Percentiles rank a stretch among this genome's conserved stretches.
Evolutionary conservation across 73 alveolate genomes (phyloP).

Genomic region (Paraurostyla sp.): DNA sequence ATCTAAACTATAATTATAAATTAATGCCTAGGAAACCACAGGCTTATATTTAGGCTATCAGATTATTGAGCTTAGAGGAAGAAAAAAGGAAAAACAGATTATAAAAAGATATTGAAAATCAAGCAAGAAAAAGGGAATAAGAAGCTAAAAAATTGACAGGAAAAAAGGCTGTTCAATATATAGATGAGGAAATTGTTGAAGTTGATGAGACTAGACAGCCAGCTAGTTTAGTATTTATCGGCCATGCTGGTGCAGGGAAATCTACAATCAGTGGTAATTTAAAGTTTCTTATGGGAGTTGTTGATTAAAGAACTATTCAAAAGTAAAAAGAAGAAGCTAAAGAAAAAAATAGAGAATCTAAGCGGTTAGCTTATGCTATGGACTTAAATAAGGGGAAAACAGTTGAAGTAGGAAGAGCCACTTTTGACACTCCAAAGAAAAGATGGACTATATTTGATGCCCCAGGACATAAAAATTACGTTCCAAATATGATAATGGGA

Average conservation of each 20-base stretch:
- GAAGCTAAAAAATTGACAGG: slow-evolving; percentile 59
- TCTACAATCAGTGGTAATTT: slow-evolving; percentile 97
- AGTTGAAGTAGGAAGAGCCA: slow-evolving; percentile 99
- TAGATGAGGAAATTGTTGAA: slow-evolving; percentile 80
- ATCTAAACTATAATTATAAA: neutral
- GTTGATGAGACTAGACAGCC: slow-evolving; percentile 96
- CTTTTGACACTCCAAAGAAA: slow-evolving; percentile 93
- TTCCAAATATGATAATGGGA: slow-evolving; percentile 99
- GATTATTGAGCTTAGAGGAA: neutral
- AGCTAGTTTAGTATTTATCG: slow-evolving; percentile 95
- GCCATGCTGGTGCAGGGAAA: slow-evolving; percentile 99
- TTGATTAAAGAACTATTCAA: slow-evolving; percentile 96
- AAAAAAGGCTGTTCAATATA: slow-evolving; percentile 15
- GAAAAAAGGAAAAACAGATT: slow-evolving; percentile 37
- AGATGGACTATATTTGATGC: slow-evolving; percentile 96
- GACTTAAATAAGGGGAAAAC: slow-evolving; percentile 99
- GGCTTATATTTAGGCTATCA: neutral
- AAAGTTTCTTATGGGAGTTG: slow-evolving; percentile 88
- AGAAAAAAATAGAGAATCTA: slow-evolving; percentile 94
- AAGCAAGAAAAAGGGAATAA: slow-evolving; percentile 63
- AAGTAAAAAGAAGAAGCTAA: slow-evolving; percentile 98
- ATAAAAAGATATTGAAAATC: slow-evolving; percentile 69
- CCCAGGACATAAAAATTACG: slow-evolving; percentile 99
- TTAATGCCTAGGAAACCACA: neutral
- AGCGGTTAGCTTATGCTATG: slow-evolving; percentile 99